Evolutionary conservation across 179 eudicot genomes (phyloP), one percentile per base, ranked within the genome.

Genomic region (Carnegiea gigantea): DNA sequence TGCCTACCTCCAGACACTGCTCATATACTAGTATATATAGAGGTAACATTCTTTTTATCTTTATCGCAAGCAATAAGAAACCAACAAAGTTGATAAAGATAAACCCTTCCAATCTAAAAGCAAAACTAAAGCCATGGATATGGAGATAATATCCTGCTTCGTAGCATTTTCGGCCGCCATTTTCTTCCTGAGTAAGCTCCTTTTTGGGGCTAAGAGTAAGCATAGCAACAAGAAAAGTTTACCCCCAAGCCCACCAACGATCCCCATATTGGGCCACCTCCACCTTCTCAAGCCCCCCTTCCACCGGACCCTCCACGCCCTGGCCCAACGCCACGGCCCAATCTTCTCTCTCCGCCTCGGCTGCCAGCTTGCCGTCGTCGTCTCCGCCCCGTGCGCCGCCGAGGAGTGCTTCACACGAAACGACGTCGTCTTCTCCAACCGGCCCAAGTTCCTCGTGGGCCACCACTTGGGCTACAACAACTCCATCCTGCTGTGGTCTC

Each of bases 181-280:
- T 15, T 15, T 57, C 62, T 15, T 57, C 21, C 62, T 57, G 15
- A 11, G 11, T 13, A 48, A 13, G 44, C 44, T 5, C 44, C 14
- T 9, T 48, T 48, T 9, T 11, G 3, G 15, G 10, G 6, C 62
- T 57, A 57, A 17, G 1, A 1, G 15, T 40, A 40, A 7, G 44
- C 44, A 1, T 15, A 4, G n/a, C 4, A 17, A 57, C 28, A 62
- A 59, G 67, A 84, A 65, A 26, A 84, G 84, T 10, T 65, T 72
- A 20, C 86, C 85, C 30, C 89, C 89, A 28, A 82, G 85, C 68
- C 88, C 90, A 13, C 83, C 75, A 17, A 57, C 86, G 10, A 6
- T 83, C 48, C 90, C 89, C 3, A 24, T 88, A n/a, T 26, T 88
- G 60, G 88, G 90, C 80, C 90, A 88, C 73, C 81, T 86, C 75